These are phyloP conservation scores for Talaromyces nanjingensis DNA, from an alignment of 495 filamentous ascomycete genomes.

Conservation along the genomic window DNA sequence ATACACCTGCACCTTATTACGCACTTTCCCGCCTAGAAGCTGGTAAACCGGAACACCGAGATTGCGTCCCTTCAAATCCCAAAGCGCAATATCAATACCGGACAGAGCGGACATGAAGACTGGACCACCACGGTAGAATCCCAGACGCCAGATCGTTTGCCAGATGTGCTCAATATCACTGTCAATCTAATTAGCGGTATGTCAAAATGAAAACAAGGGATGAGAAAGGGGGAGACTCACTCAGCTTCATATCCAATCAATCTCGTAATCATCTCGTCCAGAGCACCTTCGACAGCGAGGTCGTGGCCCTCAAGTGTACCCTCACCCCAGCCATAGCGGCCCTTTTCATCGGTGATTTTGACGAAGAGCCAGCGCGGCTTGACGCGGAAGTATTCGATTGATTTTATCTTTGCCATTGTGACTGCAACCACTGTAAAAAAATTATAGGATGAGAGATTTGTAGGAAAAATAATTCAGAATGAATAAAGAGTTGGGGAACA, in stretches of 20 bases:
- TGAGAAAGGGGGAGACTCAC: conserved; percentile 38
- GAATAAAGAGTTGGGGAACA: background rate
- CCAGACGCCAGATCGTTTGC: conserved; percentile 63
- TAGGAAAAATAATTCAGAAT: too few relatives aligned
- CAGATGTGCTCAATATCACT: conserved; percentile 79
- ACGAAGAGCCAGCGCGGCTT: conserved; percentile 75
- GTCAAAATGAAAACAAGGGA: too few relatives aligned
- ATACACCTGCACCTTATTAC: conserved; percentile 69
- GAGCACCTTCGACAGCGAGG: conserved; percentile 66
- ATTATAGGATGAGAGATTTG: background rate
- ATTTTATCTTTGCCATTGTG: conserved; percentile 60
- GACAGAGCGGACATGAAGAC: conserved; percentile 77
- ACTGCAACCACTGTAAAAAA: background rate
- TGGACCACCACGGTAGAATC: conserved; percentile 77
- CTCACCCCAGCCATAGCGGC: conserved; percentile 69
- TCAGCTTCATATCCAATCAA: conserved; percentile 67
- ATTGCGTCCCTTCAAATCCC: conserved; percentile 62
- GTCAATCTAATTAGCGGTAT: background rate
- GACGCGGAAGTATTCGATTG: conserved; percentile 69
- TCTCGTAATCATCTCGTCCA: conserved; percentile 57
- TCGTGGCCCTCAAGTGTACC: conserved; percentile 71
- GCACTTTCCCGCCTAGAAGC: conserved; percentile 68
- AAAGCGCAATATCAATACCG: conserved; percentile 76
- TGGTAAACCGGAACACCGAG: conserved; percentile 67
- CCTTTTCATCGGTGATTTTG: conserved; percentile 60